Base-by-base conservation (phyloP, 2,329 filamentous ascomycete species). In the Hymenoscyphus linearis region DNA sequence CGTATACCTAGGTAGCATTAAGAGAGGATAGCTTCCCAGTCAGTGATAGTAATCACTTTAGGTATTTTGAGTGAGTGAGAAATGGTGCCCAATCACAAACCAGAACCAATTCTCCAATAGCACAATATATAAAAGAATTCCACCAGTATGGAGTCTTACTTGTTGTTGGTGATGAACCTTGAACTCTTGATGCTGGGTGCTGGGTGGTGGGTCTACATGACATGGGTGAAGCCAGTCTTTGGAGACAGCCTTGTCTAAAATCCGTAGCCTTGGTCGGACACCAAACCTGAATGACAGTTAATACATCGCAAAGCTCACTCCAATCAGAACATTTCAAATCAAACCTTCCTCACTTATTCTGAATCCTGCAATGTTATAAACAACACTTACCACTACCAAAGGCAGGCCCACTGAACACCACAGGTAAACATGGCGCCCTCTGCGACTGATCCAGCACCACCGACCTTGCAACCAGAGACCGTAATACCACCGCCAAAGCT, bases 351-450 rank as follows among this genome's bases (percentile, higher is more conserved):
- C 25, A 16, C 26, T 2, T 22, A 35, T 31, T 6, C 55, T 44
- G 84, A 84, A 81, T 78, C 81, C 66, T 82, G 82, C 61, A 81
- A 82, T 58, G 83, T 79, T 36, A 74, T 79, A 67, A 81, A 22
- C 16, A 31, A 37, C 25, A 16, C 7, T 34, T 18, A 16, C 31
- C 25, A 25, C 25, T 27, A 34, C 36, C 55, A 31, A 4, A 3
- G 31, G 31, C 31, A 3, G 31, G 31, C 31, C 31, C 31, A 22
- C 62, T 35, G 50, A 25, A 56, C 22, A 55, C 56, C 18, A 50
- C 37, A 37, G 34, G 40, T 61, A 57, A 57, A 57, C 65, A 74
- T 74, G 71, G 69, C 71, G 35, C 71, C 72, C 47, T 72, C 71
- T 52, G 71, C 71, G n/a, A 69, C 62, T 35, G 65, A 69, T 22